Conservation (phyloP, 441 rosid genomes). For the Macaranga tanarius region DNA sequence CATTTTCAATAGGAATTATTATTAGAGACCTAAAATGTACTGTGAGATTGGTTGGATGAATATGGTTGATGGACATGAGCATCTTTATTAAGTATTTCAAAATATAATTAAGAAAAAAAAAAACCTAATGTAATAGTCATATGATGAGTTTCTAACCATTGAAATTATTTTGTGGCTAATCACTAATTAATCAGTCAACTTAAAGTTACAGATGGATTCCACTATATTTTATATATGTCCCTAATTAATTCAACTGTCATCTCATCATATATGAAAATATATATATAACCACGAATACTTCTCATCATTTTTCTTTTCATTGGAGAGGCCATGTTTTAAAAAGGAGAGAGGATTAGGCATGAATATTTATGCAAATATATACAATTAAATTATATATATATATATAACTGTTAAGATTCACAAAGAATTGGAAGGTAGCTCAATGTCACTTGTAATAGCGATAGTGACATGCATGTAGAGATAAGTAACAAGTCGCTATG, state of each 20-base stretch:
- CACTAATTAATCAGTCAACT: background rate
- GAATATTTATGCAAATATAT: too few species aligned
- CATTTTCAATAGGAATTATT: conserved; percentile 27
- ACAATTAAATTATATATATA: too few species aligned
- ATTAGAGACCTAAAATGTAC: conserved; percentile 23
- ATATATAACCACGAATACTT: too few species aligned
- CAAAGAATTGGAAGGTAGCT: background rate
- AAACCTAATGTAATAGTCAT: background rate
- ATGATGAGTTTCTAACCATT: background rate
- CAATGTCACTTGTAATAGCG: background rate
- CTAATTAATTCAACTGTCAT: too few species aligned
- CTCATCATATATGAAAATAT: too few species aligned
- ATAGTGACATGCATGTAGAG: conserved; percentile 5
- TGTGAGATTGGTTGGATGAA: conserved; percentile 14
- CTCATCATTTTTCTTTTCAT: background rate
- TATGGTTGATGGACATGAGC: conserved; percentile 11
- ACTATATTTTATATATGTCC: too few species aligned
- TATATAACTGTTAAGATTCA: background rate
- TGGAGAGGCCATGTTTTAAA: too few species aligned
- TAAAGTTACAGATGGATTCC: background rate
- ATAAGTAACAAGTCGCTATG: background rate
- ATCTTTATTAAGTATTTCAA: background rate
- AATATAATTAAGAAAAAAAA: background rate
- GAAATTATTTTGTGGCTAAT: background rate
- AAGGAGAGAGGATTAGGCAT: too few species aligned